Base-by-base conservation (phyloP, 345 rosid species). In the Kandelia obovata region DNA sequence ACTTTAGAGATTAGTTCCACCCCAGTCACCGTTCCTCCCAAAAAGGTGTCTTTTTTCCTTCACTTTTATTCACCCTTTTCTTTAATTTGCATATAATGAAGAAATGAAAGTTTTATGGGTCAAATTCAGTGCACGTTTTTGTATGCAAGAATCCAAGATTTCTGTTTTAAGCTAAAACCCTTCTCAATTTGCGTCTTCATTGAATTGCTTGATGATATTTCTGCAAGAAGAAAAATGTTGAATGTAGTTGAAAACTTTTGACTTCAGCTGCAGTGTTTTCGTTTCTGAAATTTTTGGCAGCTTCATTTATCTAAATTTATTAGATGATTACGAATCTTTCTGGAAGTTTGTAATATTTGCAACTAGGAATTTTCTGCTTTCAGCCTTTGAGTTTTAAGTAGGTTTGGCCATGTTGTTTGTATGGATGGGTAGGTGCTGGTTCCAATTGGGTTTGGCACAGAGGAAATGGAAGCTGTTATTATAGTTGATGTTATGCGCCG, bases 381-480 rank as follows among this genome's bases (percentile, higher is more conserved):
- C 32, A 25, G 13, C 13, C 27, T 55, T 21, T 55, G 58, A 55
- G 58, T 55, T 55, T 55, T 55, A 7, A 55, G 23, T 10, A 58
- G 11, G 49, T 34, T 31, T 56, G 55, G 34, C 35, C 39, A 53
- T 19, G 52, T 62, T 43, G 46, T 49, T 61, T 70, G 52, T 82
- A 67, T 72, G 76, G 53, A 0, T 49, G 31, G 66, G 25, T 71
- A 94, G 98, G 95, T 89, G 52, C 83, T 94, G 75, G 83, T 94
- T 69, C 98, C 97, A 32, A 82, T 94, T 73, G 97, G 90, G 32
- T 87, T 78, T 78, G 98, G 97, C 52, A 88, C 92, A 2, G 98
- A 94, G 78, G 98, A 89, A 72, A 91, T 94, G 85, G 97, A 94
- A 77, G 98, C 92, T 77, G 96, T 94, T 39, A 84, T 89, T 62